Evolutionary conservation across 495 filamentous ascomycete genomes (phyloP).

Genomic region (Talaromyces ruber): DNA sequence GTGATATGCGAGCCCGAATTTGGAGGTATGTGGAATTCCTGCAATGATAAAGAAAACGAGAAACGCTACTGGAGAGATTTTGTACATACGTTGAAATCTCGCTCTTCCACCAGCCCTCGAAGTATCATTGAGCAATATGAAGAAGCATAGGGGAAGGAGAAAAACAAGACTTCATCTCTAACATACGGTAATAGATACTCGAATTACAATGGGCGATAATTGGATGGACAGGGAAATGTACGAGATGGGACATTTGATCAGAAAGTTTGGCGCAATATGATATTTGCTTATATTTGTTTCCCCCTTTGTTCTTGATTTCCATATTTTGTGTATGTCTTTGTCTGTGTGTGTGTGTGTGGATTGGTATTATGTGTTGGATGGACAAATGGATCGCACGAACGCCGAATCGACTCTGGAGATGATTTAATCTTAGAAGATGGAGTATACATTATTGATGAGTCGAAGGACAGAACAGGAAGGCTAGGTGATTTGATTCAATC

Average conservation of each 20-base stretch:
- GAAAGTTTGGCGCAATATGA: slow-evolving; percentile 28
- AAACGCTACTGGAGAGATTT: slow-evolving; percentile 3
- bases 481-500: slow-evolving; percentile 1
- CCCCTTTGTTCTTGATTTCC: background rate
- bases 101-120: slow-evolving; percentile 4
- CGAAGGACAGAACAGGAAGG: background rate
- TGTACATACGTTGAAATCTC: background rate
- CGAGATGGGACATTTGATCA: background rate
- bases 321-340: slow-evolving; percentile 1
- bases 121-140: slow-evolving; percentile 1
- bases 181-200: slow-evolving; percentile 27
- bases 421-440: background rate
- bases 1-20: slow-evolving; percentile 85
- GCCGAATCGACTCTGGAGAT: background rate
- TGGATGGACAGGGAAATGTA: slow-evolving; percentile 14
- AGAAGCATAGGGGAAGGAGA: background rate
- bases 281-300: slow-evolving; percentile 1
- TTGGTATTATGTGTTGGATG: background rate
- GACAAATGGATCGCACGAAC: background rate
- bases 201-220: slow-evolving; percentile 37
- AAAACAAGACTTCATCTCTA: slow-evolving; percentile 3
- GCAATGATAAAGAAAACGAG: slow-evolving; percentile 3
- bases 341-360: background rate
- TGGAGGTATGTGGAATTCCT: slow-evolving; percentile 55
- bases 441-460: background rate